Conservation (phyloP, 164 flowering plant genomes). For the Umbilicus rupestris region DNA sequence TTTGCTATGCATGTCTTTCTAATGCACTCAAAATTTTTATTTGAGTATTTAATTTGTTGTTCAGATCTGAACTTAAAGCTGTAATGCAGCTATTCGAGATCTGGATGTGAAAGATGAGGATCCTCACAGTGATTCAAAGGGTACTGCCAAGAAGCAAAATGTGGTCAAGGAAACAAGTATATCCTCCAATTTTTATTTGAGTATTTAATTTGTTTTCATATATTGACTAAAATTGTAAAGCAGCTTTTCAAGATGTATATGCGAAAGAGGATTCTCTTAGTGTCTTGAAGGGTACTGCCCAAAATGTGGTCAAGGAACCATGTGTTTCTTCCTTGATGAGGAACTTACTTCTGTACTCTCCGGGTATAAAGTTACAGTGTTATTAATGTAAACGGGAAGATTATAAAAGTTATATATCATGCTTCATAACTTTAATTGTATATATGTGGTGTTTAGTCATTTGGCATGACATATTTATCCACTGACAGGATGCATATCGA, state of each 20-base stretch:
- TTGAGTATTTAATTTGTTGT: not conserved
- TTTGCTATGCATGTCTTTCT: not conserved
- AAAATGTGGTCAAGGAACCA: slow-evolving; percentile 44
- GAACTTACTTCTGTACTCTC: slow-evolving; percentile 58
- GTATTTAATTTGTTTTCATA: not conserved
- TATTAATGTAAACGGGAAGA: not conserved
- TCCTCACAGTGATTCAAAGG: slow-evolving; percentile 15
- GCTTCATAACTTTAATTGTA: not conserved
- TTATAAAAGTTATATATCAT: not conserved
- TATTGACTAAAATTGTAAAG: slow-evolving; percentile 12
- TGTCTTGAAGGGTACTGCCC: slow-evolving; percentile 21
- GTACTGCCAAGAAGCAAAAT: slow-evolving; percentile 30
- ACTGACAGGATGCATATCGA: slow-evolving; percentile 65
- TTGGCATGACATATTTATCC: not conserved
- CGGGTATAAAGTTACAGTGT: slow-evolving; percentile 38
- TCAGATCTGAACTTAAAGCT: slow-evolving; percentile 1
- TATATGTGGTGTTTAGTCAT: too few relatives aligned
- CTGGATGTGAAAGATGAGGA: slow-evolving; percentile 17
- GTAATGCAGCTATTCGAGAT: slow-evolving; percentile 53
- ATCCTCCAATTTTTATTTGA: slow-evolving; percentile 15
- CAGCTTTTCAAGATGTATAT: slow-evolving; percentile 50
- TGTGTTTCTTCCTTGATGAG: slow-evolving; percentile 27
- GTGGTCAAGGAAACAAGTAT: slow-evolving; percentile 40
- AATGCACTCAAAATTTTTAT: not conserved
- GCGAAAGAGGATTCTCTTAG: slow-evolving; percentile 12